Evolutionary conservation across 140 eudicot species (phyloP), one percentile per base, ranked within the genome.

Genomic region (Senecio squalidus): DNA sequence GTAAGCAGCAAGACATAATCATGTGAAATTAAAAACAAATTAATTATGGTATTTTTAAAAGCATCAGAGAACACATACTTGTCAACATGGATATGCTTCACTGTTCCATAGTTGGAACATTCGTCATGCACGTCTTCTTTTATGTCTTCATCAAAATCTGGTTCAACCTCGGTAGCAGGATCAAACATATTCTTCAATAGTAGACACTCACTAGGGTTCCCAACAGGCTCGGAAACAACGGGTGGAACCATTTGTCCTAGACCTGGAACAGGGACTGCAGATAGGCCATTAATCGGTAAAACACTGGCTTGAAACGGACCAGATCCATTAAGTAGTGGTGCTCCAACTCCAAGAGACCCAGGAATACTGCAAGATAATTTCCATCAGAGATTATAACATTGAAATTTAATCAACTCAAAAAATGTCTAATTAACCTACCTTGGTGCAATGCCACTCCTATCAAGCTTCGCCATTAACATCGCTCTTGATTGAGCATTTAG

Each of bases 401-500:
- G n/a, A 22, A 48, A 16, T 33, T 13, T 3, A 30, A 33, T 18
- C 18, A 27, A 30, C 44, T 29, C 14, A 55, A 16, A 25, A 10
- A 16, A n/a, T n/a, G n/a, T 20, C 4, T 17, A 33, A 18, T 11
- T 11, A 15, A 64, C 86, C 9, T 24, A 87, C 98, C 98, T 82
- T 21, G 95, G 64, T 6, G 96, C 88, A 45, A 76, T 77, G 45
- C 98, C 96, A 75, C 86, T 92, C 22, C 98, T 86, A 61, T 92
- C 98, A 58, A 92, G 75, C 79, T 92, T 92, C 48, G 80, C 82
- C 98, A 92, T 92, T 28, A 92, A 93, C 95, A 87, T 62, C 0
- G 96, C 96, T 66, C 98, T 84, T 46, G 98, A 92, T 61, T 84
- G 96, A 62, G 98, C 98, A 82, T 87, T 92, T 51, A 92, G 47